A percentile compares a stretch with the other conserved stretches of the same genome.
Conservation (phyloP, 23 red algal genomes). For the Chondrus crispus region DNA sequence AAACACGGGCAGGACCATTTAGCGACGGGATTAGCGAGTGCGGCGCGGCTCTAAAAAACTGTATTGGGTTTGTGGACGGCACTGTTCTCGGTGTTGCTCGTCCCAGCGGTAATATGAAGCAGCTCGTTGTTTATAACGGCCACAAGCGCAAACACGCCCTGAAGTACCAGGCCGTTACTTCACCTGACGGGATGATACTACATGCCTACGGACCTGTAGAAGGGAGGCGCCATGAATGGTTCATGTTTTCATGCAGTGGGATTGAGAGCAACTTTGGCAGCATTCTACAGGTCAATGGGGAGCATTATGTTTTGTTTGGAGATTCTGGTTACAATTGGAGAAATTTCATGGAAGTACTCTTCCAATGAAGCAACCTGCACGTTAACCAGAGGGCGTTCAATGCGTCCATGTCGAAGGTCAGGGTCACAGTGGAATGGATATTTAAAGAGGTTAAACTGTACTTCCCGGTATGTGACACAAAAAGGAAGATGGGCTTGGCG, state of each 20-base stretch:
- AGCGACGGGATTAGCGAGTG: neutral
- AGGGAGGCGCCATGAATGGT: neutral
- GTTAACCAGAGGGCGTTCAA: neutral
- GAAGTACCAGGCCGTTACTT: conserved; percentile 7
- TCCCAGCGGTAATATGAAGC: neutral
- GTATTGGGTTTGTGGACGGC: conserved; percentile 13
- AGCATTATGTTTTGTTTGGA: neutral
- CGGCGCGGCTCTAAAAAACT: neutral
- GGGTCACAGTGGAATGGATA: conserved; percentile 3
- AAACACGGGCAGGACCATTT: neutral
- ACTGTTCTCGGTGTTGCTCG: neutral
- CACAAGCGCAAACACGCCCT: conserved; percentile 6
- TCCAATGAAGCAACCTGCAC: neutral
- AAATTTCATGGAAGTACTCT: conserved; percentile 9
- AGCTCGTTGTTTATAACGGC: conserved; percentile 13
- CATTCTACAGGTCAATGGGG: neutral
- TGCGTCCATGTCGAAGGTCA: neutral
- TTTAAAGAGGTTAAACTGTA: conserved; percentile 1
- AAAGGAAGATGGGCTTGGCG: conserved; percentile 16
- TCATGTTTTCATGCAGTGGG: neutral
- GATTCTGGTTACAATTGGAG: conserved; percentile 1
- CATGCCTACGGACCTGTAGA: conserved; percentile 3
- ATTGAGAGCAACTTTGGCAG: neutral
- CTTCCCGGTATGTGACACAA: neutral
- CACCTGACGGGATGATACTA: conserved; percentile 26